Evolutionary conservation across 2,329 filamentous ascomycete genomes (phyloP).

Genomic region (Gnomoniopsis sp.): DNA sequence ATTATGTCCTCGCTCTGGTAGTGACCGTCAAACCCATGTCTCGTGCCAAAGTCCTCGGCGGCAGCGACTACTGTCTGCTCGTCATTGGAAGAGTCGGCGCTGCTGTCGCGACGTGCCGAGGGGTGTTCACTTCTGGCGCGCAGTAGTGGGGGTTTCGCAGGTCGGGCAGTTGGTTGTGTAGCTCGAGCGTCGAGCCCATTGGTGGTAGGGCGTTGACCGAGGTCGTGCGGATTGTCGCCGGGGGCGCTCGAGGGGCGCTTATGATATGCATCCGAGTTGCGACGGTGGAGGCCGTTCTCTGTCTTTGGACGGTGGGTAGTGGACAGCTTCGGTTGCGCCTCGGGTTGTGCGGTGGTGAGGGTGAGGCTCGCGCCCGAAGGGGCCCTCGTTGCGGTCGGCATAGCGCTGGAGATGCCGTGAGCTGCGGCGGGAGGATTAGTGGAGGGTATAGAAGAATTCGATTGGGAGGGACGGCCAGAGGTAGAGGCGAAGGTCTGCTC

Average conservation of each 20-base stretch:
- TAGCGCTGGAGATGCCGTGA: constrained; percentile 5
- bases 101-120: constrained; percentile 24
- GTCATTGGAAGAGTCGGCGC: constrained; percentile 23
- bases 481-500: neutral
- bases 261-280: constrained; percentile 19
- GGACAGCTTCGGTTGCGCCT: constrained; percentile 8
- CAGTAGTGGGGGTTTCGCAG: constrained; percentile 47
- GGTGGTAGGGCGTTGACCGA: constrained; percentile 7
- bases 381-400: constrained; percentile 13
- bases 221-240: constrained; percentile 32
- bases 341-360: neutral
- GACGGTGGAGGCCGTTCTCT: constrained; percentile 14
- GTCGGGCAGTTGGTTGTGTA: constrained; percentile 15
- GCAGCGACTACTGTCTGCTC: constrained; percentile 33
- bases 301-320: constrained; percentile 9
- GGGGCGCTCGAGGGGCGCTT: constrained; percentile 45
- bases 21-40: constrained; percentile 91
- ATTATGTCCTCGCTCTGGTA: constrained; percentile 89
- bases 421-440: neutral
- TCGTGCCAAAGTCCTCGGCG: constrained; percentile 51
- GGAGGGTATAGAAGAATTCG: neutral
- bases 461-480: neutral
- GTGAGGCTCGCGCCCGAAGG: constrained; percentile 12
- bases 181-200: constrained; percentile 26
- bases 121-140: constrained; percentile 56